Evolutionary conservation across 2,329 filamentous ascomycete genomes (phyloP).

Genomic region (Phaeosphaeriaceae sp.): DNA sequence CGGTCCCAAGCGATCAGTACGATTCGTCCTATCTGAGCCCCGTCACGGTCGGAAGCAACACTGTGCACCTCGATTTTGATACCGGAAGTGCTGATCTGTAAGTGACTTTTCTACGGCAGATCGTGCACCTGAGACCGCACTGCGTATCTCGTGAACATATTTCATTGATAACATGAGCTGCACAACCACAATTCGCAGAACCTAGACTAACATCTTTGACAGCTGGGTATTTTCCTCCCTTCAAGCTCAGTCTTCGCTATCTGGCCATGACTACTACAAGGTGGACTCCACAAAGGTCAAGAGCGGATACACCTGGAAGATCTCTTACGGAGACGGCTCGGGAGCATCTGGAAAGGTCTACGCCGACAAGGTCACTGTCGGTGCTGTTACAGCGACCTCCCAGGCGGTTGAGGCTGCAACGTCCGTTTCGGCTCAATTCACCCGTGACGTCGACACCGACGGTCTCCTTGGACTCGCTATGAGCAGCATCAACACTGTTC

Average conservation of each 20-base stretch:
- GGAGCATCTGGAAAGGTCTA: conserved; percentile 70
- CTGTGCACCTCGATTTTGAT: conserved; percentile 72
- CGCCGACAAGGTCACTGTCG: conserved; percentile 68
- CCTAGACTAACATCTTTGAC: conserved; percentile 20
- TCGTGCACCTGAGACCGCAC: too few species aligned
- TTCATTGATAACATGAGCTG: too few species aligned
- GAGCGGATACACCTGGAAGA: conserved; percentile 62
- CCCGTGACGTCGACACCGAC: conserved; percentile 60
- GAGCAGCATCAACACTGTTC: conserved; percentile 65
- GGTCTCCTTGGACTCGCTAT: conserved; percentile 68
- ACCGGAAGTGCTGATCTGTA: conserved; percentile 73
- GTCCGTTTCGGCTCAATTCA: conserved; percentile 62
- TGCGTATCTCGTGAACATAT: not conserved
- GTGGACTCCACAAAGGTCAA: conserved; percentile 57
- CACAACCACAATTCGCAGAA: not conserved
- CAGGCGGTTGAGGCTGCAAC: conserved; percentile 73
- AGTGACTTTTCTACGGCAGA: conserved; percentile 33
- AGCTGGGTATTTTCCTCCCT: conserved; percentile 73
- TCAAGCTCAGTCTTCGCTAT: conserved; percentile 57
- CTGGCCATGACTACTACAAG: conserved; percentile 66
- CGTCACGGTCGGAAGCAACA: conserved; percentile 69
- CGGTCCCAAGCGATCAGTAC: conserved; percentile 50
- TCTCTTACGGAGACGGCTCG: conserved; percentile 71
- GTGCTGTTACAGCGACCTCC: conserved; percentile 62
- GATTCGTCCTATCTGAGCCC: conserved; percentile 51